phyloP scores from a whole-genome alignment of 2,329 filamentous ascomycete species.

The Fusarium vanettenii region DNA sequence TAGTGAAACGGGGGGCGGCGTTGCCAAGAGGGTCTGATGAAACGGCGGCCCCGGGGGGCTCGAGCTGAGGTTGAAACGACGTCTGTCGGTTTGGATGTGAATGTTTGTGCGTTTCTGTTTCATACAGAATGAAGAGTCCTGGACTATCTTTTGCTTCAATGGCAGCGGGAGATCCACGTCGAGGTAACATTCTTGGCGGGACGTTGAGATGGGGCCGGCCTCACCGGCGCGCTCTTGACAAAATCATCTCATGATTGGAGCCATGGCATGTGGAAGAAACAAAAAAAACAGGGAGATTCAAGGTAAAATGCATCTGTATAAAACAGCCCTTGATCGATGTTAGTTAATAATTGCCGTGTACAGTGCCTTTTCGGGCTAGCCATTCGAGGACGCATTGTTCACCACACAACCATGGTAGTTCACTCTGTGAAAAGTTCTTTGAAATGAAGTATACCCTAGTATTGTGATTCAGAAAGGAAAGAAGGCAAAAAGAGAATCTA shows the following conservation, averaged over 20 bases:
- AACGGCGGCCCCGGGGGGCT: constrained; percentile 14
- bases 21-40: constrained; percentile 14
- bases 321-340: neutral
- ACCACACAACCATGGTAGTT: neutral
- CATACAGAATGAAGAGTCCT: constrained; percentile 1
- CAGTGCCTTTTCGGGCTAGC: neutral
- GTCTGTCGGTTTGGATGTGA: neutral
- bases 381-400: neutral
- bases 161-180: constrained; percentile 1
- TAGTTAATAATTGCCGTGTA: neutral
- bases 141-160: constrained; percentile 5
- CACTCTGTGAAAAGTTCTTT: neutral
- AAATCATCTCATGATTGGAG: neutral
- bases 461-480: constrained; percentile 1
- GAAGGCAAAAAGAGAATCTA: neutral
- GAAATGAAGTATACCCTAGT: neutral
- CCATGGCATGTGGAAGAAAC: neutral
- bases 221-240: neutral
- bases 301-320: neutral
- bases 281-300: neutral
- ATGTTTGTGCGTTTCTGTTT: constrained; percentile 8
- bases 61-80: constrained; percentile 15
- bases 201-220: neutral
- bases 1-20: constrained; percentile 28
- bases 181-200: constrained; percentile 10